Base-by-base conservation (phyloP, 108 stramenopile genomes). In the Fistulifera solaris region DNA sequence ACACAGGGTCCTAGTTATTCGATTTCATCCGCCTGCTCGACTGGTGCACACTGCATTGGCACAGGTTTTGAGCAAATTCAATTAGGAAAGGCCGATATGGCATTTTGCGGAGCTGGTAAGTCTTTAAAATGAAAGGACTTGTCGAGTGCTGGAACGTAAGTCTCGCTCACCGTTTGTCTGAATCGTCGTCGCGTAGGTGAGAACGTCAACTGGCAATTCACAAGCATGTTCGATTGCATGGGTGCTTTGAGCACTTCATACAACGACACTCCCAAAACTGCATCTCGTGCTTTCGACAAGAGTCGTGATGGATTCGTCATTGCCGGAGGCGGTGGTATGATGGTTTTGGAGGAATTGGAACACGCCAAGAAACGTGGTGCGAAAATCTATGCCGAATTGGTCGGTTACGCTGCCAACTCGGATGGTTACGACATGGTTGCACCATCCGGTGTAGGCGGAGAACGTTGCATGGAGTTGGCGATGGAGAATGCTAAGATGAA, bases 381-480 rank as follows among this genome's bases (percentile, higher is more conserved):
- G 41, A 85, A 87, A 59, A 93, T 97, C 48, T 82, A 93, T 57
- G 94, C 94, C 40, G 98, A 99, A 67, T 67, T 99, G 27, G 85
- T 87, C 1, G 97, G 97, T 50, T 98, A 96, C 65, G 96, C 88
- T 13, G 80, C 95, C 58, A 92, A 96, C 63, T 95, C 94, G n/a
- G 98, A 99, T 72, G 98, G 96, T 14, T 95, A 96, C 65, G 96
- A 99, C 71, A 92, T 97, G 88, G 96, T 97, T 26, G 94, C 96
- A 15, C 98, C 98, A 8, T 77, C 89, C n/a, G 98, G 97, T 45
- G 81, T 93, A 7, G 98, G 97, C 25, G 96, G 96, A 40, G 61
- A 84, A 39, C 58, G 75, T 15, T 94, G 94, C 76, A 99, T 99
- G 97, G 66, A 80, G 46, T 54, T 89, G 38, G 98, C 98, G 26